Evolutionary conservation across 441 rosid genomes (phyloP).

Genomic region (Macaranga tanarius): DNA sequence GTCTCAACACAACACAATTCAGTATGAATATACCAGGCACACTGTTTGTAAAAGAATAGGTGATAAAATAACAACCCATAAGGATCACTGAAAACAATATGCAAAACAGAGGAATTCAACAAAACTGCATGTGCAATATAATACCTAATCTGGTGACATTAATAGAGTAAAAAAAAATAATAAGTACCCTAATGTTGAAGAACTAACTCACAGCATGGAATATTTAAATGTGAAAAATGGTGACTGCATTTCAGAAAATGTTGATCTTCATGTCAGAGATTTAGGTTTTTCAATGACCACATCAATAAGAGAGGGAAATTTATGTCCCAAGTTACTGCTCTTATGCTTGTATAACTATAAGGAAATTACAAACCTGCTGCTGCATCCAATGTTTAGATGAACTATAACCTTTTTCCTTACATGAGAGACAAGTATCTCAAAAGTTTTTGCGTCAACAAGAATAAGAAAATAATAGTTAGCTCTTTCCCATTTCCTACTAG

Average conservation of each 20-base stretch:
- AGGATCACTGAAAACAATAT: neutral
- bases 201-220: neutral
- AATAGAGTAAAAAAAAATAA: neutral
- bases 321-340: too few species aligned
- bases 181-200: neutral
- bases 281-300: neutral
- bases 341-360: too few species aligned
- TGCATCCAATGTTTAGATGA: too few species aligned
- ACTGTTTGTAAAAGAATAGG: neutral
- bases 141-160: neutral
- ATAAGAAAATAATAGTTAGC: too few species aligned
- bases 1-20: conserved; percentile 23
- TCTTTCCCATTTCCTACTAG: too few species aligned
- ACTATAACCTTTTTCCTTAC: too few species aligned
- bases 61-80: neutral
- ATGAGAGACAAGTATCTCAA: too few species aligned
- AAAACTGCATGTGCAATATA: neutral
- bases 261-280: neutral
- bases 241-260: neutral
- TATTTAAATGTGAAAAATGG: neutral
- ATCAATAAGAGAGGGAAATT: too few species aligned
- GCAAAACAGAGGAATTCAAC: neutral
- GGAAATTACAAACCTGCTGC: too few species aligned
- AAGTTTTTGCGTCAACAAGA: too few species aligned
- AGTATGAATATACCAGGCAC: neutral